Conservation (phyloP, 2,329 filamentous ascomycete genomes). For the Cryphonectria radicalis region DNA sequence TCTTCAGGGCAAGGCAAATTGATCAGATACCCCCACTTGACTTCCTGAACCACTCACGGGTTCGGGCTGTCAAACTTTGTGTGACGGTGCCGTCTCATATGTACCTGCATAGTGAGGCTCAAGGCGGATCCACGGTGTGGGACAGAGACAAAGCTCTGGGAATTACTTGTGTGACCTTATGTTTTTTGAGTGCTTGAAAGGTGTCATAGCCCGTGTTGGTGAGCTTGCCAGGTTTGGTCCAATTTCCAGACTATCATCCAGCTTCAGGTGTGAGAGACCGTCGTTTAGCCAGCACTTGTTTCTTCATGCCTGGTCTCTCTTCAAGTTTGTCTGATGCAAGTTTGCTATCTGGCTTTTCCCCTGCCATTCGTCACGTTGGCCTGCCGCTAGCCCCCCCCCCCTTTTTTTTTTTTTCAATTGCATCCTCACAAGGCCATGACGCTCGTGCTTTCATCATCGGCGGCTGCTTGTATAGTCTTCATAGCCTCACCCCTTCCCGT, state of each 20-base stretch:
- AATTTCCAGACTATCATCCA: not conserved
- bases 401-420: not conserved
- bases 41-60: conserved; percentile 7
- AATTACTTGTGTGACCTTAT: conserved; percentile 1
- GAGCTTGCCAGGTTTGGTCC: not conserved
- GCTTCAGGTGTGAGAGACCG: not conserved
- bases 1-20: not conserved
- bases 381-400: not conserved
- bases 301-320: not conserved
- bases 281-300: conserved; percentile 3
- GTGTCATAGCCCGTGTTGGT: not conserved
- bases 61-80: conserved; percentile 16
- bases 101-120: conserved; percentile 22
- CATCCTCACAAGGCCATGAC: not conserved
- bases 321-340: conserved; percentile 21
- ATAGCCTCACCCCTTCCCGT: not conserved
- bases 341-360: conserved; percentile 24
- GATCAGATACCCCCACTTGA: conserved; percentile 25
- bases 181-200: not conserved
- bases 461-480: conserved; percentile 10
- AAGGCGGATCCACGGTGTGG: conserved; percentile 18
- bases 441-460: not conserved
- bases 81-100: conserved; percentile 7
- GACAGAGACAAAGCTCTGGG: conserved; percentile 23
- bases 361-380: not conserved